Conservation (phyloP, 2,329 filamentous ascomycete genomes). For the Bertia moriformis region DNA sequence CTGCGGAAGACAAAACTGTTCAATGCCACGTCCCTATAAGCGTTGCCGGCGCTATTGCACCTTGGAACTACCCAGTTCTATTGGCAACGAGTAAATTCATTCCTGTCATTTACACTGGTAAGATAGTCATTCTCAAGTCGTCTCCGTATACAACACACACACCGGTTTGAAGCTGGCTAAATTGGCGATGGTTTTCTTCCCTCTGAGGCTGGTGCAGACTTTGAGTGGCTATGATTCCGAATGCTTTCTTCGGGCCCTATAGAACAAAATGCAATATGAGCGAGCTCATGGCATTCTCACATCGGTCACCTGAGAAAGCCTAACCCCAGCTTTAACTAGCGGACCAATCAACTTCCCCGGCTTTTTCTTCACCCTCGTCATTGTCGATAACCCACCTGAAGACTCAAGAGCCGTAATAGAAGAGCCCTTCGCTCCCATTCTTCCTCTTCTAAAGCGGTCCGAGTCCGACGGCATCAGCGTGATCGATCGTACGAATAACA, state of each 20-base stretch:
- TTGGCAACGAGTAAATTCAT: conserved; percentile 23
- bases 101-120: conserved; percentile 27
- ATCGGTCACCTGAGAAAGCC: conserved; percentile 29
- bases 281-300: conserved; percentile 34
- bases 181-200: conserved; percentile 21
- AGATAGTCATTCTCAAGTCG: conserved; percentile 28
- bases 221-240: conserved; percentile 25
- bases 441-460: conserved; percentile 26
- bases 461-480: conserved; percentile 6
- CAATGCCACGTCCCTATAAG: conserved; percentile 18
- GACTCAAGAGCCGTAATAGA: conserved; percentile 37
- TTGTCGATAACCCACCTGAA: conserved; percentile 45
- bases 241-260: conserved; percentile 34
- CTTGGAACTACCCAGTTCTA: conserved; percentile 30
- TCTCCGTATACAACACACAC: conserved; percentile 27
- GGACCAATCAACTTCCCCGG: conserved; percentile 18
- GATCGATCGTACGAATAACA: background rate
- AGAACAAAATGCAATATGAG: conserved; percentile 41
- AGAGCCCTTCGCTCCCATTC: conserved; percentile 35
- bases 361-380: conserved; percentile 41
- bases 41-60: conserved; percentile 28
- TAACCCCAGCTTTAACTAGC: conserved; percentile 27
- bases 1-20: conserved; percentile 12
- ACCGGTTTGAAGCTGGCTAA: conserved; percentile 23
- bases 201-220: conserved; percentile 25